Percentiles rank a stretch among this genome's conserved stretches.
phyloP scores from a whole-genome alignment of 1,139 yeast genomes.

The Kurtzmaniella quercitrusa region DNA sequence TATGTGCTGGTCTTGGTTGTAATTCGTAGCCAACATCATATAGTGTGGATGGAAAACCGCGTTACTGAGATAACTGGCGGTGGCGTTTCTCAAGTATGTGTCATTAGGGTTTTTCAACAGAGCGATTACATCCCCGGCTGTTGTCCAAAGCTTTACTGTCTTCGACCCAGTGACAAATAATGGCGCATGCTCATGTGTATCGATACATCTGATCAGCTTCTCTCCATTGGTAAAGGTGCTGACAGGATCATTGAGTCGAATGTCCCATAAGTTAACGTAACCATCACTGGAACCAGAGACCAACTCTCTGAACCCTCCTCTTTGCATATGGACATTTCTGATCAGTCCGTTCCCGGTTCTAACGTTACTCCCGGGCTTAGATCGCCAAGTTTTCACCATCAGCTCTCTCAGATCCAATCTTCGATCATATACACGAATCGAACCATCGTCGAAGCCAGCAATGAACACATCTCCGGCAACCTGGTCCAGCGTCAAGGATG shows the following conservation, averaged over 20 bases:
- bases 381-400: conserved; percentile 75
- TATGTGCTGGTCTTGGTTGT: conserved; percentile 73
- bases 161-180: conserved; percentile 83
- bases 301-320: conserved; percentile 92
- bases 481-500: conserved; percentile 89
- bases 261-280: conserved; percentile 84
- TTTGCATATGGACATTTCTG: conserved; percentile 85
- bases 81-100: conserved; percentile 40
- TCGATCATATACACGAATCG: conserved; percentile 84
- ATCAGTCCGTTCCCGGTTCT: conserved; percentile 50
- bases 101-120: conserved; percentile 55
- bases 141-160: conserved; percentile 80
- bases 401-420: conserved; percentile 82
- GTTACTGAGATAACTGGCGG: conserved; percentile 55
- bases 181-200: conserved; percentile 96
- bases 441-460: conserved; percentile 94
- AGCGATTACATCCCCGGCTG: conserved; percentile 70
- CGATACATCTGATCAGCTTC: conserved; percentile 65
- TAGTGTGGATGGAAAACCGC: conserved; percentile 89
- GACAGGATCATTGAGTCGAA: conserved; percentile 70
- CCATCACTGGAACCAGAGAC: conserved; percentile 86
- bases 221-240: conserved; percentile 54
- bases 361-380: conserved; percentile 10
- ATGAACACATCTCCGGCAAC: conserved; percentile 89
- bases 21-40: conserved; percentile 86